Conservation (phyloP, 441 rosid genomes). For the Gossypium aridum region DNA sequence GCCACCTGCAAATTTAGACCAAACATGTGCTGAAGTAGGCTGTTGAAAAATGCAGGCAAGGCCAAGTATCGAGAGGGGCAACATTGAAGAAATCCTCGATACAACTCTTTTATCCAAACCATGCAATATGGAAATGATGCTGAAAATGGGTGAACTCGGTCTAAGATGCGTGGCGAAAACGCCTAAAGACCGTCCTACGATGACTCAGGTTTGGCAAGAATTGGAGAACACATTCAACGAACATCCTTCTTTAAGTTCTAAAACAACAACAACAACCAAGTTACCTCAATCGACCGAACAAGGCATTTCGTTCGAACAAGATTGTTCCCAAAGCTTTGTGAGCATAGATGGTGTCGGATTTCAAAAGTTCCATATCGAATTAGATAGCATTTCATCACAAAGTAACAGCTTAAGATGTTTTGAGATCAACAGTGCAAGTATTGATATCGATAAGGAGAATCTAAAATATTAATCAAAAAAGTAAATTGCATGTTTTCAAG, state of each 20-base stretch:
- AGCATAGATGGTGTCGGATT: conserved; percentile 42
- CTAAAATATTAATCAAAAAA: conserved; percentile 10
- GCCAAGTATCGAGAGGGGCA: conserved; percentile 38
- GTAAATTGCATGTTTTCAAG: background rate
- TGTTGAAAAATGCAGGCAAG: conserved; percentile 32
- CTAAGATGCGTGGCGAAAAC: conserved; percentile 38
- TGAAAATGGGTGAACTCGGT: conserved; percentile 53
- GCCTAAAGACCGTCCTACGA: conserved; percentile 47
- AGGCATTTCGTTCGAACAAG: conserved; percentile 12
- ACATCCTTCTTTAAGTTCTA: conserved; percentile 3
- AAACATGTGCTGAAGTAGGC: background rate
- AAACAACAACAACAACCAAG: background rate
- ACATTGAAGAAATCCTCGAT: conserved; percentile 44
- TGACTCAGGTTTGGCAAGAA: conserved; percentile 50
- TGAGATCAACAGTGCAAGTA: conserved; percentile 26
- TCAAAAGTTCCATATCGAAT: conserved; percentile 40
- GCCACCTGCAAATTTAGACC: background rate
- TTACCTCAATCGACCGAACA: background rate
- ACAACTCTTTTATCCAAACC: conserved; percentile 36
- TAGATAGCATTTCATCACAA: conserved; percentile 38
- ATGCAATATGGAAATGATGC: conserved; percentile 47
- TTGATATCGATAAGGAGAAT: conserved; percentile 26
- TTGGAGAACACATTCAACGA: conserved; percentile 29
- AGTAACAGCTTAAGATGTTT: conserved; percentile 37
- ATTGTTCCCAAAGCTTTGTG: conserved; percentile 38